These are phyloP conservation scores for Scalesia atractyloides DNA, from an alignment of 129 eudicot genomes.

Conservation along the genomic window DNA sequence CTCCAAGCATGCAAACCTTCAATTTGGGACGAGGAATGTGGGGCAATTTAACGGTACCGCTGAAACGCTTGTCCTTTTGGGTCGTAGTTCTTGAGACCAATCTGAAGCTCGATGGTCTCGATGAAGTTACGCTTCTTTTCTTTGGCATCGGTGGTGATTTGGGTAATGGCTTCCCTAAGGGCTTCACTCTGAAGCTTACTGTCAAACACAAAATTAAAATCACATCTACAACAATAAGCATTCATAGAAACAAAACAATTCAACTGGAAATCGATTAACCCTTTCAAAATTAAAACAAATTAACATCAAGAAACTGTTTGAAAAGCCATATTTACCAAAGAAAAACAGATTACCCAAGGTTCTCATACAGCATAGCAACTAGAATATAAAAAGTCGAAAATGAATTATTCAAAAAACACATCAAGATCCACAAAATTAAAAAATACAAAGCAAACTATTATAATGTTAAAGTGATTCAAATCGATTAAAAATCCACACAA, in stretches of 20 bases:
- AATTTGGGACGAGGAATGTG: constrained; percentile 51
- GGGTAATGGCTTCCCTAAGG: constrained; percentile 43
- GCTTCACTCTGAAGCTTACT: constrained; percentile 58
- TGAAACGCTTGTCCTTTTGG: constrained; percentile 14
- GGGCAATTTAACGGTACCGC: constrained; percentile 39
- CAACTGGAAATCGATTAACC: not conserved
- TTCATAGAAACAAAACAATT: not conserved
- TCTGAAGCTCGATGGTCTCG: constrained; percentile 16
- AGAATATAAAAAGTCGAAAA: too few relatives aligned
- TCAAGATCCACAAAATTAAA: too few relatives aligned
- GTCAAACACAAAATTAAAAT: not conserved
- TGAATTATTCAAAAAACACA: too few relatives aligned
- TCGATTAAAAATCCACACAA: too few relatives aligned
- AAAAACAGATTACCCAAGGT: not conserved
- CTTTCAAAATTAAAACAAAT: not conserved
- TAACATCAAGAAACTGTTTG: not conserved
- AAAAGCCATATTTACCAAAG: not conserved
- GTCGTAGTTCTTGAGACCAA: constrained; percentile 7
- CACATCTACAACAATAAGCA: not conserved
- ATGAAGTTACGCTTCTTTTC: constrained; percentile 14
- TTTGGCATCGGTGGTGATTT: constrained; percentile 7
- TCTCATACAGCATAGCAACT: not conserved
- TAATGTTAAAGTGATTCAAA: too few relatives aligned
- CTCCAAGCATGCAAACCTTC: constrained; percentile 41
- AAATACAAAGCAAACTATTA: too few relatives aligned